Base-by-base conservation (phyloP, 2,329 filamentous ascomycete genomes). In the Apiospora pterosperma region DNA sequence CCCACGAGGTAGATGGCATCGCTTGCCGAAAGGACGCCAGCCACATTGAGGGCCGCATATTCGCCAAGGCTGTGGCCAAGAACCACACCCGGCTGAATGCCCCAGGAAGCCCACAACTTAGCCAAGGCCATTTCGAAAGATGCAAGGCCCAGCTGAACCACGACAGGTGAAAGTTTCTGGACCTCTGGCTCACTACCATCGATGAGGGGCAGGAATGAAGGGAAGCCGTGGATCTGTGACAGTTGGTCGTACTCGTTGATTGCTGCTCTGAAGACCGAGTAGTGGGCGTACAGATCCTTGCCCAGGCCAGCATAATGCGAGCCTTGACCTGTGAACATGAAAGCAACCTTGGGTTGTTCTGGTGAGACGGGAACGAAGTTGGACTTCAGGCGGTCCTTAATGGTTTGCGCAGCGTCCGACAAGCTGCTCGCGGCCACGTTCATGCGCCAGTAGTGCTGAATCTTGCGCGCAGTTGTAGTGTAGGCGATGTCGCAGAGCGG, bases 1-100 rank as follows among this genome's bases (percentile, higher is more conserved):
- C 91, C 91, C 23, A 93, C 90, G 1, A 94, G 81, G 68, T 88
- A 89, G 63, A 95, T 85, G 72, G 90, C 87, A 73, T 93, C 90
- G 69, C 86, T 86, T 23, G 86, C 88, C 21, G 89, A 91, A 36
- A 92, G 80, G 19, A 92, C 89, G 61, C 90, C 90, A 62, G 90
- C 88, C 44, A 88, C 83, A 70, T 91, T 84, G 12, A 93, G 84
- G 44, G 90, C 90, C 41, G 90, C 89, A 70, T 92, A 92, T 75
- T 93, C 90, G 62, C 90, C 90, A 34, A 93, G 79, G 69, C 88
- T 91, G 75, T 88, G 86, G 21, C 86, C 86, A 16, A 88, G 74
- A 1, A 88, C 85, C 6, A 79, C 84, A 19, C 83, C 81, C 2
- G 86, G 85, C 52, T 75, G 77, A 63, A 88, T 77, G 41, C 84